Evolutionary conservation across 139 green algal genomes (phyloP), one percentile per base, ranked within the genome.

Genomic region (Picochlorum sp.): DNA sequence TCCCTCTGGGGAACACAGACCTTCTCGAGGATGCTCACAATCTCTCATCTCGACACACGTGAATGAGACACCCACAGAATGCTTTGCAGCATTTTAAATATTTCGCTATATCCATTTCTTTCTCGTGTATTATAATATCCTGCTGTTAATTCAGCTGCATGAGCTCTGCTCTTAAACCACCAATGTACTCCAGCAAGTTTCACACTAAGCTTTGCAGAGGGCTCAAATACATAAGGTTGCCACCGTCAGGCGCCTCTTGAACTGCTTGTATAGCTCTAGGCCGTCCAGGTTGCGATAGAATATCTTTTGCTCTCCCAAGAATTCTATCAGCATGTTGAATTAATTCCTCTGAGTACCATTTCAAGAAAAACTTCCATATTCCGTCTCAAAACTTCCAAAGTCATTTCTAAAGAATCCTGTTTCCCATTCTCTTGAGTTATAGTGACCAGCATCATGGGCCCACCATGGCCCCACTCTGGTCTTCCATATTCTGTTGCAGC

Each of bases 41-140:
- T 99, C 94, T 15, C 88, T 79, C 94, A 99, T 99, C 81, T 99
- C 94, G 23, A 97, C 89, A 68, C 94, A 98, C 23, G 94, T 99
- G 82, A 99, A 99, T 73, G 80, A 90, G 34, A 95, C 72, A 6
- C 74, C 71, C 0, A 81, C 85, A n/a, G 85, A 73, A 65, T 95
- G 68, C 52, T 68, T 76, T 26, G 62, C 6, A 88, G 65, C 67
- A 90, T 74, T 18, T 73, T 57, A 49, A 86, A 75, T 54, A 96
- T 81, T 21, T 74, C 66, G 28, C 66, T 57, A 74, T 96, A 96
- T 18, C 94, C 92, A 69, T 97, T 81, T 21, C 85, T 79, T 56
- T 92, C 77, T 4, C 88, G 73, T 49, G 89, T 94, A 86, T 97
- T 97, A 82, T 98, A 99, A 84, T 97, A 97, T 1, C 94, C 94